Base-by-base conservation (phyloP, 352 stramenopile species). In the Salisapilia sapeloensis region DNA sequence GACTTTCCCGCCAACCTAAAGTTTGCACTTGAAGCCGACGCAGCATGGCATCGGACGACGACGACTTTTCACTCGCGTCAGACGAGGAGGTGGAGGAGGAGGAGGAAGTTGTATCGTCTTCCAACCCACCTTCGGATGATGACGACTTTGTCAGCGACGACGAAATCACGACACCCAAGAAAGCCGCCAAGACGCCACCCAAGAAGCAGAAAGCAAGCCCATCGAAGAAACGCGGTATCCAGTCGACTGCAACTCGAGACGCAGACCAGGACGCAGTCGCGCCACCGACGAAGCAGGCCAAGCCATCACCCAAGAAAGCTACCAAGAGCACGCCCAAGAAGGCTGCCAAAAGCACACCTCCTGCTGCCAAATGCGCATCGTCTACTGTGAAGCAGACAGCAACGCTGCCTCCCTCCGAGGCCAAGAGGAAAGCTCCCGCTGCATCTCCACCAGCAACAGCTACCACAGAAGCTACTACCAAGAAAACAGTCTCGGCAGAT, bases 51-150 rank as follows among this genome's bases (percentile, higher is more conserved):
- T n/a, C n/a, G 30, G 15, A 16, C 16, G 54, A 67, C 18, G 60
- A 71, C 30, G 65, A 76, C 21, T 79, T 82, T 37, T 82, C 66
- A 31, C 47, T 81, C 13, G 57, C 52, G 29, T 56, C 69, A 25
- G 56, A 60, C 4, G 51, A 54, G 20, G 55, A 38, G 4, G 58
- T 64, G 36, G 45, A 46, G 24, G 44, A 47, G n/a, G 37, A 58
- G 2, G 54, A 59, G 16, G 46, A 49, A 34, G 38, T 63, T 17
- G 50, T 78, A 24, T 29, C 32, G 11, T 64, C 61, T 38, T 50
- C 42, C 3, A 32, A 31, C 9, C 44, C 40, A n/a, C 46, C 48
- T 3, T 31, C 32, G 11, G 41, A 44, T 1, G 56, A 52, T 10
- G 48, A 55, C 4, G 53, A 59, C 6, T 51, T 58, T 6, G 49